Percentiles rank a stretch among this genome's conserved stretches.
Evolutionary conservation across 148 eudicot genomes (phyloP).

Genomic region (Silene latifolia): DNA sequence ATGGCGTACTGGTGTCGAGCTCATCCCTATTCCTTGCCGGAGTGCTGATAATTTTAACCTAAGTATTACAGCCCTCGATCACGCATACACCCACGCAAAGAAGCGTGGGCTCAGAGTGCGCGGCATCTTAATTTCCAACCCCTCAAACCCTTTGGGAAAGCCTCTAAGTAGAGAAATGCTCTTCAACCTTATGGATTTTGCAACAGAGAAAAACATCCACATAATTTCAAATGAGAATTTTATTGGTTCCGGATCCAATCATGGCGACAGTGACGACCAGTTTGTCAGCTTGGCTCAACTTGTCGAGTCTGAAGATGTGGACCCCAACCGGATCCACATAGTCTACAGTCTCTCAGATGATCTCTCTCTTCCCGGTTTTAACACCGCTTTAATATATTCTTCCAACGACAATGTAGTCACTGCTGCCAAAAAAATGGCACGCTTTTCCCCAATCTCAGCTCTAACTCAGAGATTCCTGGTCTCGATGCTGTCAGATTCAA

Average conservation of each 20-base stretch:
- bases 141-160: slow-evolving; percentile 69
- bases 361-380: slow-evolving; percentile 57
- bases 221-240: slow-evolving; percentile 65
- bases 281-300: slow-evolving; percentile 74
- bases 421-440: slow-evolving; percentile 62
- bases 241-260: slow-evolving; percentile 48
- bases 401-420: slow-evolving; percentile 53
- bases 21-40: slow-evolving; percentile 85
- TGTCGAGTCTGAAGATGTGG: slow-evolving; percentile 59
- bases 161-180: slow-evolving; percentile 56
- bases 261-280: slow-evolving; percentile 36
- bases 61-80: slow-evolving; percentile 59
- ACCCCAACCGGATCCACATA: slow-evolving; percentile 62
- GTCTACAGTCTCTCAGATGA: slow-evolving; percentile 74
- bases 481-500: slow-evolving; percentile 69
- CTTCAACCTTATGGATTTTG: slow-evolving; percentile 67
- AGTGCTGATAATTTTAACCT: slow-evolving; percentile 77
- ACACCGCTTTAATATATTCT: slow-evolving; percentile 57
- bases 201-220: slow-evolving; percentile 86
- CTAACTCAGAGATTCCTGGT: slow-evolving; percentile 56
- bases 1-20: slow-evolving; percentile 89
- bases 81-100: slow-evolving; percentile 78
- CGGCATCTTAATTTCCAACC: slow-evolving; percentile 78
- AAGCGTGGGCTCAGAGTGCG: slow-evolving; percentile 81
- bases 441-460: slow-evolving; percentile 63